phyloP scores from a whole-genome alignment of 257 asterid species.

The Misopates orontium region DNA sequence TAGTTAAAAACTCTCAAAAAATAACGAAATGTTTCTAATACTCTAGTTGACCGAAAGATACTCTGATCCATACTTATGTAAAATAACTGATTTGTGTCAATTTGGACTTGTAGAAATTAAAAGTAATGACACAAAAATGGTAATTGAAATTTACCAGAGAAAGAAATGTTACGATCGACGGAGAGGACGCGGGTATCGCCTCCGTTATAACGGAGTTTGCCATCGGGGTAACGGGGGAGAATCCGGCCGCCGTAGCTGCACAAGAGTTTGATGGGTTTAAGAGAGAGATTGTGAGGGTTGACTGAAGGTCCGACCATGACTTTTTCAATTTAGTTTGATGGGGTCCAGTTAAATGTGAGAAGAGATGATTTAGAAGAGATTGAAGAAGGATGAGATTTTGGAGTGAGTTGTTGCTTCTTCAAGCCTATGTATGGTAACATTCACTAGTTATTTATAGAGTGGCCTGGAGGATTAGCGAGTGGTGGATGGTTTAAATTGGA shows the following conservation, averaged over 20 bases:
- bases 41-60: no score
- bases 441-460: constrained; percentile 52
- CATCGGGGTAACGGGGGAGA: constrained; percentile 82
- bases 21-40: no score
- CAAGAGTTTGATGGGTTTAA: constrained; percentile 57
- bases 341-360: constrained; percentile 14
- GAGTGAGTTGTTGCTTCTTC: constrained; percentile 49
- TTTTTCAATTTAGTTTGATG: constrained; percentile 6
- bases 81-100: no score
- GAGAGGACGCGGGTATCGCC: constrained; percentile 89
- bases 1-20: no score
- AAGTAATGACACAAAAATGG: no score
- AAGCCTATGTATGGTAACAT: constrained; percentile 52
- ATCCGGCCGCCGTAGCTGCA: constrained; percentile 95
- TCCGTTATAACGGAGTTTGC: constrained; percentile 87
- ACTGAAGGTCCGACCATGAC: constrained; percentile 54
- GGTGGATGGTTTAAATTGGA: constrained; percentile 1
- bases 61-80: no score
- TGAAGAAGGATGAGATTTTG: constrained; percentile 10
- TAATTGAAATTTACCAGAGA: constrained; percentile 47
- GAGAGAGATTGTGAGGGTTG: constrained; percentile 27
- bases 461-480: background rate
- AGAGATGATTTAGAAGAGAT: background rate
- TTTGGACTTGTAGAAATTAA: no score
- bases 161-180: constrained; percentile 69